Conservation (phyloP, 805 yeast genomes). For the Yarrowia phangngaensis region DNA sequence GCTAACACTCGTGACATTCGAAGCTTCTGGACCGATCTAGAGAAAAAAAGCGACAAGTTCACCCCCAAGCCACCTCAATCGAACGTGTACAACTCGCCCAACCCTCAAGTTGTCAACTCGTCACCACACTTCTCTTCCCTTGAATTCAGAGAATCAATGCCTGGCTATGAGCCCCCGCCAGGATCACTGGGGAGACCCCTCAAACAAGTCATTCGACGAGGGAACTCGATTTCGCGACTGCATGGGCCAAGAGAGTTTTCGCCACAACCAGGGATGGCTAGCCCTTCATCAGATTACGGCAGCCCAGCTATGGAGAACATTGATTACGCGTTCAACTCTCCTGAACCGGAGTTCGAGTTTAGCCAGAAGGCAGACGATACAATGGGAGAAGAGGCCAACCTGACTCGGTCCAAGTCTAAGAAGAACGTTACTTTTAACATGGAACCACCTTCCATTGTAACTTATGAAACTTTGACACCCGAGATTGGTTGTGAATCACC, state of each 20-base stretch:
- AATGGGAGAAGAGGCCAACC: conserved; percentile 8
- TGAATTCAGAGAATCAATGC: conserved; percentile 17
- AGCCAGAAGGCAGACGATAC: too few relatives aligned
- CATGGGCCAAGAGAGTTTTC: conserved; percentile 22
- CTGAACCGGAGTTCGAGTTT: conserved; percentile 5
- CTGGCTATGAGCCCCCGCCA: conserved; percentile 22
- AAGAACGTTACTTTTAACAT: conserved; percentile 23
- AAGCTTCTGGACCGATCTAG: conserved; percentile 23
- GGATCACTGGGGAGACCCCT: conserved; percentile 16
- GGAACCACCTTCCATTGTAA: conserved; percentile 23
- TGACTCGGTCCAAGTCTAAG: conserved; percentile 24
- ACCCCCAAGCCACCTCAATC: conserved; percentile 22
- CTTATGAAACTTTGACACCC: conserved; percentile 20
- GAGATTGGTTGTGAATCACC: conserved; percentile 20
- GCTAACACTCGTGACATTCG: conserved; percentile 25
- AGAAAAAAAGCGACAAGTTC: conserved; percentile 20
- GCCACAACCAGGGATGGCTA: conserved; percentile 21
- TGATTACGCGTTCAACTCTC: conserved; percentile 2
- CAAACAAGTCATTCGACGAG: conserved; percentile 12
- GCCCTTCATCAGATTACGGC: conserved; percentile 14
- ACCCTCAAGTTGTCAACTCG: conserved; percentile 26
- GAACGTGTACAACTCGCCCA: conserved; percentile 25
- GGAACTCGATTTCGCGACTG: conserved; percentile 14
- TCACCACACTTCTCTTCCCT: conserved; percentile 22
- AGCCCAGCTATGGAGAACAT: conserved; percentile 4